Evolutionary conservation across 2,329 filamentous ascomycete species (phyloP), one percentile per base, ranked within the genome.

Genomic region (Scorias spongiosa): DNA sequence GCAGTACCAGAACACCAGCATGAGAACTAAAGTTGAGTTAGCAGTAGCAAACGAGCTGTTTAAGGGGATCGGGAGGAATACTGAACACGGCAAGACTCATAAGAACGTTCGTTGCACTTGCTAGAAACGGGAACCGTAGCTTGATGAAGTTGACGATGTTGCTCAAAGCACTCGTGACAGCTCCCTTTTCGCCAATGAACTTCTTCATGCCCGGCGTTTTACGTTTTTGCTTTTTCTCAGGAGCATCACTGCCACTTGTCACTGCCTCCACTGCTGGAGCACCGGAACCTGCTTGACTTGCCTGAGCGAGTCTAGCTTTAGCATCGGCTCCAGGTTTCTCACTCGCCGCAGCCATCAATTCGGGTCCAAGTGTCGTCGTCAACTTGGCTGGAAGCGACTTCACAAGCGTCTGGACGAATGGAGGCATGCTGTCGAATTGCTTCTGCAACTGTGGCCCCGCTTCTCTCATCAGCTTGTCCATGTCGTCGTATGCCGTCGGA

Each of bases 1-100:
- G 66, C 88, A 96, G 66, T 96, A 98, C 88, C 89, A 98, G 55
- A 96, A 80, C 39, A 93, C 85, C 59, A 94, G 91, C 45, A 98
- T 74, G 12, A 96, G 72, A 44, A 96, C 84, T 84, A 44, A 10
- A 10, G 4, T 8, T n/a, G 12, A 37, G 12, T 63, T 9, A 26
- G 11, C n/a, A 26, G 2, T 37, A n/a, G n/a, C 6, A 12, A 43
- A 17, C 10, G 29, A 10, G 10, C 10, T 20, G 9, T 36, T 37
- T 9, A n/a, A n/a, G 6, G 12, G 34, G 15, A 1, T 42, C 34
- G 38, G 29, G 3, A 38, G 8, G 71, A 81, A 71, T 72, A 89
- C 86, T 70, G 57, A 93, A 93, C 1, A 96, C 67, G 0, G 85
- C 87, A 51, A 96, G 68, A 49, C 84, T 91, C 78, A 93, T 85